Conservation (phyloP, 1,139 yeast species). For the Nakaseomyces uthaithaninus region DNA sequence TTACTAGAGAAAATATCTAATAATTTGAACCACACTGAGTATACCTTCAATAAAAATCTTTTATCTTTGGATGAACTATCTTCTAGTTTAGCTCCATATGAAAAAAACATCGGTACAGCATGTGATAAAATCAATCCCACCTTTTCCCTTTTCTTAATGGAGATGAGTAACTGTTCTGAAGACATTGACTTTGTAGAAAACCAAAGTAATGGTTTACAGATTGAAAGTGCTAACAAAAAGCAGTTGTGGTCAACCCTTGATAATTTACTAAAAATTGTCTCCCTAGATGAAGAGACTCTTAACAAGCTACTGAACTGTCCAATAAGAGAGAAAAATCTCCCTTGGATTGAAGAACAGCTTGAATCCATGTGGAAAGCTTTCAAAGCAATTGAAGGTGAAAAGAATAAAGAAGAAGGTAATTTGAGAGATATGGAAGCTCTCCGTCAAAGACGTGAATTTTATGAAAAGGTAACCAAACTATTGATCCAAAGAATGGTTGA, state of each 20-base stretch:
- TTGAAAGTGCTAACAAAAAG: conserved; percentile 75
- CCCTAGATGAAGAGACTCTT: conserved; percentile 52
- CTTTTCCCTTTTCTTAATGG: conserved; percentile 49
- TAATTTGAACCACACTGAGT: conserved; percentile 45
- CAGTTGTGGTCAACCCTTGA: conserved; percentile 60
- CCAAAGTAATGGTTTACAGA: conserved; percentile 77
- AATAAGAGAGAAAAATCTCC: conserved; percentile 41
- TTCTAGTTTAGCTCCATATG: conserved; percentile 38
- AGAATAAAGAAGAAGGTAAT: conserved; percentile 37
- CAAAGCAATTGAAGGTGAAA: conserved; percentile 47
- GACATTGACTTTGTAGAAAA: conserved; percentile 66
- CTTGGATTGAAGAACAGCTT: conserved; percentile 51
- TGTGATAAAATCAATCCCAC: conserved; percentile 56
- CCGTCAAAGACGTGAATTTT: conserved; percentile 54
- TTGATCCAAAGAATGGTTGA: conserved; percentile 45
- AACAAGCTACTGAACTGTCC: conserved; percentile 41
- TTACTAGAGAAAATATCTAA: conserved; percentile 49
- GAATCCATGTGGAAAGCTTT: conserved; percentile 58
- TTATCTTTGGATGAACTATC: conserved; percentile 35
- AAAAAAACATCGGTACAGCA: conserved; percentile 41
- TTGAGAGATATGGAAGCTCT: conserved; percentile 68
- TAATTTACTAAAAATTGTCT: conserved; percentile 59
- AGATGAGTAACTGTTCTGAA: conserved; percentile 51
- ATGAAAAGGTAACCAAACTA: conserved; percentile 47
- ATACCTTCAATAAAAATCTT: conserved; percentile 40